phyloP scores from a whole-genome alignment of 2,329 filamentous ascomycete species.

The Colletotrichum higginsianum region DNA sequence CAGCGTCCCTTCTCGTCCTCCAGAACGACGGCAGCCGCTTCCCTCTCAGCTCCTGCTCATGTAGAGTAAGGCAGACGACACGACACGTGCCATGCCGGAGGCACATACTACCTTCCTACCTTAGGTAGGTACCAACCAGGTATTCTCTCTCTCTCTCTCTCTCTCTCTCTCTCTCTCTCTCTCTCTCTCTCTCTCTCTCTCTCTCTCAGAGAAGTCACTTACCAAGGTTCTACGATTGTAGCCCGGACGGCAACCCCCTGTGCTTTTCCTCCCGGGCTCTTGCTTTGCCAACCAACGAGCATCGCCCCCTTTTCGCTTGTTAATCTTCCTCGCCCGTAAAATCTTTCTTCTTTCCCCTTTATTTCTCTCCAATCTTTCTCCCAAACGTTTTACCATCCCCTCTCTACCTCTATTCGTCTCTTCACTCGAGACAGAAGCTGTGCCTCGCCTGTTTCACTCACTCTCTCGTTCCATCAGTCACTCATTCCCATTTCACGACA shows the following conservation, averaged over 20 bases:
- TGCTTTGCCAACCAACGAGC: neutral
- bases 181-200: neutral
- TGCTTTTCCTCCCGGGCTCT: conserved; percentile 11
- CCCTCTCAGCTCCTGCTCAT: neutral
- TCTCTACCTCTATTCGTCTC: neutral
- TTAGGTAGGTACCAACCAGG: no score
- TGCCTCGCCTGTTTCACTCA: conserved; percentile 6
- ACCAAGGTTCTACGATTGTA: neutral
- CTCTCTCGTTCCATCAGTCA: conserved; percentile 12
- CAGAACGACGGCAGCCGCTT: neutral
- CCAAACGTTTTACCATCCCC: neutral
- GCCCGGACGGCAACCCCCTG: conserved; percentile 5
- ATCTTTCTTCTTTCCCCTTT: no score
- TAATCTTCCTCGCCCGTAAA: neutral
- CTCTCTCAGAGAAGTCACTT: neutral
- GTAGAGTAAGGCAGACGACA: neutral
- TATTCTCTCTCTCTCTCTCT: no score
- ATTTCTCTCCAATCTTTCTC: neutral
- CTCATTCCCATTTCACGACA: conserved; percentile 19
- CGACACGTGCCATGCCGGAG: neutral
- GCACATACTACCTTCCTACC: neutral
- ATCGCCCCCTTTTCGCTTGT: neutral
- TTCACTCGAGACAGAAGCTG: neutral
- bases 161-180: neutral
- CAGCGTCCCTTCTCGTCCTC: neutral